Evolutionary conservation across 2,329 filamentous ascomycete genomes (phyloP), one percentile per base, ranked within the genome.

Genomic region (Cladosporium oxysporum): DNA sequence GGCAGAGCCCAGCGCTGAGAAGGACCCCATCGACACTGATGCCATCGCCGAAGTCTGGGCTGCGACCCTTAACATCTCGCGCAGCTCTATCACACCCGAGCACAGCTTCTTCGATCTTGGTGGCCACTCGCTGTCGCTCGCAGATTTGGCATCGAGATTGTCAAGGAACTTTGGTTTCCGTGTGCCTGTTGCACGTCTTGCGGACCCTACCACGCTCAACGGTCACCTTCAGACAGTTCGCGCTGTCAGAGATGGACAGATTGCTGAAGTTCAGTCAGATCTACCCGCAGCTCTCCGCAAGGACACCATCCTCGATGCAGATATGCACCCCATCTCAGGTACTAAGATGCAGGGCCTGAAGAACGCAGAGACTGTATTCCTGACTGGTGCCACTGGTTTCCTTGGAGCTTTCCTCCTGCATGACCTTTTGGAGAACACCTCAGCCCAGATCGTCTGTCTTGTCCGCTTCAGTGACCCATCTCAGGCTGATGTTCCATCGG

Each of bases 31-130:
- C 71, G 84, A 83, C 67, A 83, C 89, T 64, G 84, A 90, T 58
- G 86, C 88, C 18, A 87, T 94, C 41, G 86, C 89, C 16, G 86
- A 89, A 70, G 83, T 90, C 63, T 94, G 91, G 91, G 89, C 90
- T 2, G 82, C 86, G 2, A 86, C 88, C 29, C 82, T 94, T 16
- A 88, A 89, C 68, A 84, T 90, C n/a, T 84, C 89, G 0, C 79
- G 82, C 11, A 83, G 79, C 49, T 82, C 85, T 23, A 85, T 93
- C 28, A 90, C 89, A 62, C 73, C 85, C 1, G 88, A 91, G 68
- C 88, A 92, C 75, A 90, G 88, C 75, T 94, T 94, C 77, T 94
- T 93, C 74, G 91, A 93, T 67, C 81, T 94, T 1, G 91, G 91
- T 41, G 91, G 91, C 0, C 91, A 94, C 76, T 93, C 90, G 0